phyloP scores from a whole-genome alignment of 306 rosid genomes.

The Potentilla sterilis region DNA sequence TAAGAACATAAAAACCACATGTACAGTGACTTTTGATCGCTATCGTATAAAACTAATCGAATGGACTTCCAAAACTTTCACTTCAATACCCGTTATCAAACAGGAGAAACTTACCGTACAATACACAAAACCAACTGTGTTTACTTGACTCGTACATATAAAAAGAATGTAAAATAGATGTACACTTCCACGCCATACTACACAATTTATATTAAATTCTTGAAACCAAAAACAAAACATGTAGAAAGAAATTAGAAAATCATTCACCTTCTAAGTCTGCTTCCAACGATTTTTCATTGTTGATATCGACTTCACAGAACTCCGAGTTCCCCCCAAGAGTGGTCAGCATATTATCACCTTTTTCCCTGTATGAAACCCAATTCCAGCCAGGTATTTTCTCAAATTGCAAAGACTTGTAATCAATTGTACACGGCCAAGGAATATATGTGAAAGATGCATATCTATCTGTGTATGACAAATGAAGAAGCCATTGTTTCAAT shows the following conservation, averaged over 20 bases:
- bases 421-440: background rate
- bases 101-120: background rate
- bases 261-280: conserved; percentile 56
- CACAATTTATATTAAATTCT: background rate
- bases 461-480: background rate
- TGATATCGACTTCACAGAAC: conserved; percentile 58
- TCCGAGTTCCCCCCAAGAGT: conserved; percentile 60
- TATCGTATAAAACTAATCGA: background rate
- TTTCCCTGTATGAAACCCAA: conserved; percentile 49
- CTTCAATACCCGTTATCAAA: background rate
- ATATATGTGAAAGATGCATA: background rate
- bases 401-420: background rate
- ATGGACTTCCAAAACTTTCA: background rate
- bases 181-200: background rate
- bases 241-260: background rate
- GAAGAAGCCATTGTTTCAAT: background rate
- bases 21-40: background rate
- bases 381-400: background rate
- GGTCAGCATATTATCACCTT: conserved; percentile 60
- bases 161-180: background rate
- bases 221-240: background rate
- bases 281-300: conserved; percentile 52
- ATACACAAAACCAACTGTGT: background rate
- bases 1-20: background rate
- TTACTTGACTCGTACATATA: background rate